These are phyloP conservation scores for Acaromyces ingoldii DNA, from an alignment of 1,284 basidiomycete species.

Conservation along the genomic window DNA sequence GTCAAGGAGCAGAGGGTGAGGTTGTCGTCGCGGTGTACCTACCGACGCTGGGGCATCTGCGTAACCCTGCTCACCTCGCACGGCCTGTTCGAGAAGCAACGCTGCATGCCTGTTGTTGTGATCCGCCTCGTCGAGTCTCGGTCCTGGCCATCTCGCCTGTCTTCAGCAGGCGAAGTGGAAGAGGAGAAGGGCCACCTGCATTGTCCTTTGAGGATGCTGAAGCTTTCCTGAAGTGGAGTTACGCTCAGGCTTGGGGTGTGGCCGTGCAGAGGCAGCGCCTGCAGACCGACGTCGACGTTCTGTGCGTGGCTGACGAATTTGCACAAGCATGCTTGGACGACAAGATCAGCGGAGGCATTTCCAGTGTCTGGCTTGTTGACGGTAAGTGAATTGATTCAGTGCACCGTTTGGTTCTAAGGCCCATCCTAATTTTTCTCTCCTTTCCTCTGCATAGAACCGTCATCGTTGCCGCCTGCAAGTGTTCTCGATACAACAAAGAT, in stretches of 20 bases:
- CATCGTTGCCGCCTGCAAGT: too few relatives aligned
- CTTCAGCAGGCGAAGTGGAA: slow-evolving; percentile 12
- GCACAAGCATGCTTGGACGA: not conserved
- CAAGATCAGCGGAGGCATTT: too few relatives aligned
- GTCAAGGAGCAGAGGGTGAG: not conserved
- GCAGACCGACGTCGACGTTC: slow-evolving; percentile 34
- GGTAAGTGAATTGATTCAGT: too few relatives aligned
- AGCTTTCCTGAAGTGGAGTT: slow-evolving; percentile 36
- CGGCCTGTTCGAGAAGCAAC: slow-evolving; percentile 17
- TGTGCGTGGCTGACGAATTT: slow-evolving; percentile 12
- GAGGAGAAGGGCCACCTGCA: not conserved
- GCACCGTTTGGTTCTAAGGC: too few relatives aligned
- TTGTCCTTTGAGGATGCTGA: slow-evolving; percentile 31
- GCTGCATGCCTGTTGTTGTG: not conserved
- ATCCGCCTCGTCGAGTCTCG: too few relatives aligned
- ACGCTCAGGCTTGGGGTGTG: slow-evolving; percentile 39
- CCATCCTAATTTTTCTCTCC: too few relatives aligned
- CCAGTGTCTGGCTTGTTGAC: too few relatives aligned
- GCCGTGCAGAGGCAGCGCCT: slow-evolving; percentile 26
- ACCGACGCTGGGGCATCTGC: not conserved
- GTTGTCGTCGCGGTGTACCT: slow-evolving; percentile 6
- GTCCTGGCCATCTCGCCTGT: slow-evolving; percentile 17
- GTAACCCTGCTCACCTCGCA: slow-evolving; percentile 12
- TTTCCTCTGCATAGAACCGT: too few relatives aligned
- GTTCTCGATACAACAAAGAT: too few relatives aligned